Base-by-base conservation (phyloP, 306 rosid species). In the Citrullus amarus region DNA sequence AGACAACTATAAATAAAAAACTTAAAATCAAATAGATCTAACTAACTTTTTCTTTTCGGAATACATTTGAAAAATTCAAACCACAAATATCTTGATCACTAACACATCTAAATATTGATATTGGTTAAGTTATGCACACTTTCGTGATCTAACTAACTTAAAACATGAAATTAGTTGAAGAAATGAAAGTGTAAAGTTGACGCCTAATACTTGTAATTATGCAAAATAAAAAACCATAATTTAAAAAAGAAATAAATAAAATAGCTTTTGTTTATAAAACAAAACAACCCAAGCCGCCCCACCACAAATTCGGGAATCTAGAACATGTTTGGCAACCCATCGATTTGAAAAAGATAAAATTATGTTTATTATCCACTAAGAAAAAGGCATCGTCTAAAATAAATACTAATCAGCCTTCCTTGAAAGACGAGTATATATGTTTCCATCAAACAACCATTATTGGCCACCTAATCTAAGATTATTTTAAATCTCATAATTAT, bases 281-380 rank as follows among this genome's bases (percentile, higher is more conserved):
- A 50, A 72, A 72, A 72, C 43, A 50, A 25, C 58, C 43, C 14
- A 14, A 72, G 77, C 77, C 77, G 43, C 14, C 60, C 59, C 77
- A 72, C 77, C 43, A 72, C 60, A 72, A 72, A 72, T 72, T 46
- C 60, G 77, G 75, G 77, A 72, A 72, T 72, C 77, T 51, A 72
- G 44, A 72, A 72, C 77, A 72, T 72, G 77, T 50, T 72, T 72
- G 77, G 77, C 77, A 72, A 50, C 77, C 60, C 41, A 72, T 72
- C 25, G 59, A 72, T 72, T 72, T 53, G 20, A 25, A 28, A 44
- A 72, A 70, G 7, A 16, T 20, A 72, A 44, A 25, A 22, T 25
- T 0, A 50, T 72, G 38, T 28, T 72, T 72, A 72, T 72, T 50
- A 72, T 72, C 77, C 77, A 72, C 77, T 72, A 72, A 72, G 43